These are phyloP conservation scores for Fusarium sp. DNA, from an alignment of 2,329 filamentous ascomycete species.

Conservation along the genomic window DNA sequence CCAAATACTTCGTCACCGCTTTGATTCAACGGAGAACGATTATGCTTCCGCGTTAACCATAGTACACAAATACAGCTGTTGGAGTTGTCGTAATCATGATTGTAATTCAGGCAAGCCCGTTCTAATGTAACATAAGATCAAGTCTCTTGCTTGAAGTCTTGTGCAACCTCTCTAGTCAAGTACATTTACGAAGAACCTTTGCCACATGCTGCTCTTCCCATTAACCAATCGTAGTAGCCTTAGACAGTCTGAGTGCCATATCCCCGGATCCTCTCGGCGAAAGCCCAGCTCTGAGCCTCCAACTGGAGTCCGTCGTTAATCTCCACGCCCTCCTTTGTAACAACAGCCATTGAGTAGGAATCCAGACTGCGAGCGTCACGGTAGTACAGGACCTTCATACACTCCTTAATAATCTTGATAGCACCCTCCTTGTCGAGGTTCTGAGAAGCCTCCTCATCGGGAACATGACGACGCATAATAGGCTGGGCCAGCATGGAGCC, in stretches of 20 bases:
- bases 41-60: background rate
- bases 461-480: slow-evolving; percentile 84
- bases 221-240: slow-evolving; percentile 7
- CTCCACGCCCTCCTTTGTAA: slow-evolving; percentile 90
- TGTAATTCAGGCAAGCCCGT: slow-evolving; percentile 1
- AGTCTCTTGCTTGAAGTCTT: slow-evolving; percentile 19
- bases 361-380: slow-evolving; percentile 94
- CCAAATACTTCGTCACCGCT: background rate
- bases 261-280: slow-evolving; percentile 93
- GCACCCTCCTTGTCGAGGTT: slow-evolving; percentile 82
- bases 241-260: slow-evolving; percentile 88
- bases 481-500: slow-evolving; percentile 93
- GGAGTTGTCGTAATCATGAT: slow-evolving; percentile 13
- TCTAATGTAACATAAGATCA: slow-evolving; percentile 15
- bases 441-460: slow-evolving; percentile 82
- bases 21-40: background rate
- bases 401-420: slow-evolving; percentile 84
- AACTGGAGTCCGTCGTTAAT: slow-evolving; percentile 87
- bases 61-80: background rate
- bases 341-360: slow-evolving; percentile 88
- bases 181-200: slow-evolving; percentile 13
- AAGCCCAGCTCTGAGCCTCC: slow-evolving; percentile 97
- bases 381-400: slow-evolving; percentile 99
- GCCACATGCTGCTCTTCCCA: slow-evolving; percentile 13
- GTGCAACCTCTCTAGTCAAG: slow-evolving; percentile 19